A percentile compares a stretch with the other conserved stretches of the same genome.
Conservation (phyloP, 225 moss, liverwort and hornwort genomes). For the Bryoerythrophyllum caledonicum region DNA sequence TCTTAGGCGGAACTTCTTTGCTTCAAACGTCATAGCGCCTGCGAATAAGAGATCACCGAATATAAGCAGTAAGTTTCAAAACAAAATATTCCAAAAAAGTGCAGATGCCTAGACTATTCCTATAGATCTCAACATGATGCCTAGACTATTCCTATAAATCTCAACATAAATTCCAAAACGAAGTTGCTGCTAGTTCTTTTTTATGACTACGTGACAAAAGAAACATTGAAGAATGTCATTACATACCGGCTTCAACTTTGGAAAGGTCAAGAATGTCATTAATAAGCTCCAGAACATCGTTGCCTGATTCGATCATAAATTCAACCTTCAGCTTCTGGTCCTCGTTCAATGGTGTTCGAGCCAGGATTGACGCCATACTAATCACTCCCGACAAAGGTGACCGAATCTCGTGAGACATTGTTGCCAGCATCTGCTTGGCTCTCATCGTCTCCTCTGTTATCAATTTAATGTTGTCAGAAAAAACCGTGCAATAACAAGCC, state of each 20-base stretch:
- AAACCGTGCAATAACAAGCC: neutral
- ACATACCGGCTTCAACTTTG: conserved; percentile 48
- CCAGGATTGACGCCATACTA: conserved; percentile 42
- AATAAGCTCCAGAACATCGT: conserved; percentile 38
- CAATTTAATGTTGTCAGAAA: conserved; percentile 7
- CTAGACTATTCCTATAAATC: conserved; percentile 2
- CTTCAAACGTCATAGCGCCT: conserved; percentile 81
- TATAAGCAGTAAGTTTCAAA: neutral
- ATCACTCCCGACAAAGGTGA: conserved; percentile 46
- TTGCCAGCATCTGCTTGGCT: conserved; percentile 47
- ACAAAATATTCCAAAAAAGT: neutral
- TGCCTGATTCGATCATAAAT: conserved; percentile 39
- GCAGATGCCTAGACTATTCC: neutral
- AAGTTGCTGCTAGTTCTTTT: neutral
- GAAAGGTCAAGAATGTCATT: conserved; percentile 52
- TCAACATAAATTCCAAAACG: conserved; percentile 6
- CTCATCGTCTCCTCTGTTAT: conserved; percentile 46
- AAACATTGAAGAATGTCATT: conserved; percentile 11
- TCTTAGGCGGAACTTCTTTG: conserved; percentile 75
- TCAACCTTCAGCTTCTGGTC: conserved; percentile 38
- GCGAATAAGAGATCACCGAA: conserved; percentile 12
- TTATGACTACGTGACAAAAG: neutral
- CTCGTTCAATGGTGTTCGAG: conserved; percentile 29
- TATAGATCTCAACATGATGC: neutral
- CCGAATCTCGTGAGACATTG: conserved; percentile 49